Base-by-base conservation (phyloP, 805 yeast species). In the Candida endomychidarum region DNA sequence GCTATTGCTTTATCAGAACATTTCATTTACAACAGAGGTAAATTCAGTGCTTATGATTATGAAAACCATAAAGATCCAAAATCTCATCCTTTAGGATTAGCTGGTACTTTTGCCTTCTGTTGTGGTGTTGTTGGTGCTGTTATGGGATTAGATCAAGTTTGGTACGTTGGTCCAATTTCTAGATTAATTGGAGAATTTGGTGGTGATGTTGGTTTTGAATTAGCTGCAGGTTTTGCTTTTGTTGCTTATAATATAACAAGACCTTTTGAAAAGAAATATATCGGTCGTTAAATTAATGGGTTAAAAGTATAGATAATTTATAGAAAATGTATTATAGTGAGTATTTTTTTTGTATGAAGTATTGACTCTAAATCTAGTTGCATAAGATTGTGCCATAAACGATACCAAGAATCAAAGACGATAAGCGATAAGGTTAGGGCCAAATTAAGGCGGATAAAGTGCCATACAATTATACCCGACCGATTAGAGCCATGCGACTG, bases 171-270 rank as follows among this genome's bases (percentile, higher is more conserved):
- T 53, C 83, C 77, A 32, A 54, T 86, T 51, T 89, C 80, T 28
- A 58, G 55, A 25, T 48, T 63, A 48, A 81, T 86, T 54, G 93
- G 91, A 49, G 62, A 56, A 9, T 57, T 37, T 47, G 95, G 95
- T 52, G 96, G 91, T 45, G 96, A 88, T 60, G 74, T 89, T 56
- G 96, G 95, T 24, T 86, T 86, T 57, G 93, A 85, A 68, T 68
- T 89, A 43, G 86, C 82, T 30, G 74, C 75, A 40, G 75, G 70
- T 7, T 86, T 86, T 54, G 66, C 91, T 9, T 80, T 82, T 48
- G 56, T 86, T 40, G 81, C 75, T 18, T 86, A 67, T 63, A 74
- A 77, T 53, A 34, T 67, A 22, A 61, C 70, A 20, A 74, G 95
- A 64, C 80, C 80, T 31, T 54, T 84, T 9, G 95, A 86, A 68